A percentile compares a stretch with the other conserved stretches of the same genome.
These are phyloP conservation scores for Trichoderma polysporum DNA, from an alignment of 2,329 filamentous ascomycete genomes.

Conservation along the genomic window DNA sequence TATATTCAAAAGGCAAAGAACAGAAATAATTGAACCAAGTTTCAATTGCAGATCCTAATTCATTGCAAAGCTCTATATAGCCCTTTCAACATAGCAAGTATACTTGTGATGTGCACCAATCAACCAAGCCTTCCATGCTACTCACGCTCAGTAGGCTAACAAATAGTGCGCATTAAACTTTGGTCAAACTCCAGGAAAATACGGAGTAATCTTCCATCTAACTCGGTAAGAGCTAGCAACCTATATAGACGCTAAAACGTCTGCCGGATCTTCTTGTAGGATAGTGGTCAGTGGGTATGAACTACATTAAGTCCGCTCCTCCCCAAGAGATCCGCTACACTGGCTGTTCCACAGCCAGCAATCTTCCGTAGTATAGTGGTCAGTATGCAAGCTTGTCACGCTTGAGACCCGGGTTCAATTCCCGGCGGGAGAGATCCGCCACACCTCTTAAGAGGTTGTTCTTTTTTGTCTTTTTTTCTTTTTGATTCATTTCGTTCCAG, in stretches of 20 bases:
- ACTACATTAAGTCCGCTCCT: too few relatives aligned
- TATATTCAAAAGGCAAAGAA: too few relatives aligned
- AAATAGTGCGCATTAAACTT: not conserved
- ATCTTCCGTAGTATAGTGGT: slow-evolving; percentile 22
- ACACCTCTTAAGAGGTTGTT: slow-evolving; percentile 13
- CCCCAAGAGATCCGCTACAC: not conserved
- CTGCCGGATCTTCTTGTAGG: slow-evolving; percentile 20
- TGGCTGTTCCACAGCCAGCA: too few relatives aligned
- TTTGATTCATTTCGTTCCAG: not conserved
- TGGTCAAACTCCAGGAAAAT: not conserved
- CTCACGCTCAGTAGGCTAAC: too few relatives aligned
- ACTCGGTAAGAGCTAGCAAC: not conserved
- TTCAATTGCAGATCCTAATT: too few relatives aligned
- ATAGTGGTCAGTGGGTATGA: slow-evolving; percentile 21
- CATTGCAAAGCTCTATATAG: too few relatives aligned
- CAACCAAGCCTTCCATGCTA: too few relatives aligned
- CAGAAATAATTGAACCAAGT: too few relatives aligned
- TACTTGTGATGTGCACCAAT: too few relatives aligned
- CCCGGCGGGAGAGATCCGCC: slow-evolving; percentile 21
- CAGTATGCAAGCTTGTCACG: slow-evolving; percentile 21
- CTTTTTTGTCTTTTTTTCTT: not conserved
- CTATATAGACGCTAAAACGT: slow-evolving; percentile 11
- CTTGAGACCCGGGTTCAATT: slow-evolving; percentile 21
- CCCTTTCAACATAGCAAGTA: too few relatives aligned
- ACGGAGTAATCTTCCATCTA: not conserved